Evolutionary conservation across 179 eudicot species (phyloP), one percentile per base, ranked within the genome.

Genomic region (Spinacia oleracea): DNA sequence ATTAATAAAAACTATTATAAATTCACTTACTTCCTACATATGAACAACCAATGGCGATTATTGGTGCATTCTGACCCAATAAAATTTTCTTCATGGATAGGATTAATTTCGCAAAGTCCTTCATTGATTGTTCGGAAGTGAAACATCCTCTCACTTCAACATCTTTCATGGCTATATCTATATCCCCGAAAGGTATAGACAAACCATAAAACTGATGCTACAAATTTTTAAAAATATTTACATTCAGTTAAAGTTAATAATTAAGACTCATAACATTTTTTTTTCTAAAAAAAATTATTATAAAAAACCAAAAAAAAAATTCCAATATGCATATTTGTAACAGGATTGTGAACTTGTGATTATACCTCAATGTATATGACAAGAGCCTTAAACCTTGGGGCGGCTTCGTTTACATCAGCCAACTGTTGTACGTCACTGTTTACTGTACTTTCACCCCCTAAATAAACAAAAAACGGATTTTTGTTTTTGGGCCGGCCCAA

Each of bases 181-280:
- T 55, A 15, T 42, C 21, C 15, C 31, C 50, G 0, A 73, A 35
- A 1, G 66, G 76, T 0, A 55, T n/a, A 2, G 76, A 73, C 21
- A 34, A 0, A 0, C 65, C 76, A 10, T 73, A 73, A 9, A 55
- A 53, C 2, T 50, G 76, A 56, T 73, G 76, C 76, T 73, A 8
- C 45, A 50, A 15, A 59, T 23, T 23, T 1, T 1, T 1, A 2
- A 35, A 4, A 4, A 35, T 2, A 4, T 1, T 35, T 4, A 35
- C 2, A 35, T 35, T 4, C 2, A 1, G 3, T 1, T 1, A 35
- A n/a, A n/a, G n/a, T n/a, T 35, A 2, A 35, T n/a, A n/a, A n/a
- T n/a, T 35, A 35, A 35, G 40, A 35, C 2, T 4, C 3, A 35
- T 35, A n/a, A n/a, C n/a, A n/a, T n/a, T n/a, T n/a, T n/a, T n/a